These are phyloP conservation scores for Plasmodium billcollinsi DNA, from an alignment of 169 alveolate genomes.

Conservation along the genomic window DNA sequence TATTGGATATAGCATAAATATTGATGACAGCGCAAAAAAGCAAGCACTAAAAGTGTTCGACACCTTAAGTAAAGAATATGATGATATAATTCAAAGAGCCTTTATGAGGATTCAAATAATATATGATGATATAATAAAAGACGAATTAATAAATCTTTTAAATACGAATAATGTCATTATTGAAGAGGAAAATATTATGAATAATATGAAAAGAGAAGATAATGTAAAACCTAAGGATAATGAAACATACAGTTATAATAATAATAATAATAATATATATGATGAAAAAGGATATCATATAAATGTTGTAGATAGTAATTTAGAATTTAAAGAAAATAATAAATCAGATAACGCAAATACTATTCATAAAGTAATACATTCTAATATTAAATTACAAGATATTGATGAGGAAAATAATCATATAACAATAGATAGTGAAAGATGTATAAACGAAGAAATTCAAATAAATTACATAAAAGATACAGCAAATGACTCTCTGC, in stretches of 20 bases:
- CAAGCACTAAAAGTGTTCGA: conserved; percentile 89
- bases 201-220: conserved; percentile 38
- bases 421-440: too few relatives aligned
- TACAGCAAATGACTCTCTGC: not conserved
- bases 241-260: not conserved
- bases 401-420: too few relatives aligned
- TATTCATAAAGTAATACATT: not conserved
- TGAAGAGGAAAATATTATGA: conserved; percentile 77
- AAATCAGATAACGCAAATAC: not conserved
- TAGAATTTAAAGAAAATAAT: not conserved
- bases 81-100: conserved; percentile 87
- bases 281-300: not conserved
- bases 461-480: too few relatives aligned
- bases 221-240: conserved; percentile 4
- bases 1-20: conserved; percentile 85
- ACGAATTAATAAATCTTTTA: conserved; percentile 77
- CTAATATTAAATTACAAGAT: too few relatives aligned
- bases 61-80: conserved; percentile 84
- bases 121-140: conserved; percentile 68
- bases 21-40: conserved; percentile 88
- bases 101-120: conserved; percentile 86
- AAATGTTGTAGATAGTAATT: not conserved
- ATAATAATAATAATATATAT: conserved; percentile 2
- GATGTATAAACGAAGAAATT: too few relatives aligned
- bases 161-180: conserved; percentile 70